Conservation (phyloP, 2,329 filamentous ascomycete species). For the Trichoderma citrinoviride region DNA sequence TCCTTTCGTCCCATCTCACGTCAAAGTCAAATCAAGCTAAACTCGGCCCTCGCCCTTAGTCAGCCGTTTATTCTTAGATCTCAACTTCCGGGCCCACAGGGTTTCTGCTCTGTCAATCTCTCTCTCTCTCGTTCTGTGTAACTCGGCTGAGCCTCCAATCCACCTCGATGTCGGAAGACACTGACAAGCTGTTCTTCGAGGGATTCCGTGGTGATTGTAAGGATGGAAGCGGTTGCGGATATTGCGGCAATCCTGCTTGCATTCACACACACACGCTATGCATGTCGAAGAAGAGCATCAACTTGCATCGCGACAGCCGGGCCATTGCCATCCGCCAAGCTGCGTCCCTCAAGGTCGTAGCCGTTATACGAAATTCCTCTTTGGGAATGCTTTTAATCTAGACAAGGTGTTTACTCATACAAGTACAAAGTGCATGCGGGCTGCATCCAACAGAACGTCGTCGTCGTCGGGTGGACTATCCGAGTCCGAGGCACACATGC, state of each 20-base stretch:
- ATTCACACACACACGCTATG: too few species aligned
- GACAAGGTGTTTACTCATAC: too few species aligned
- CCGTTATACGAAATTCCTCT: slow-evolving; percentile 7
- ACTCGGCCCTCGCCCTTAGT: background rate
- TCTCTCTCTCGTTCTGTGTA: too few species aligned
- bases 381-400: background rate
- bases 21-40: background rate
- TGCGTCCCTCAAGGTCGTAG: background rate
- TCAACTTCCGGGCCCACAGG: background rate
- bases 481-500: background rate
- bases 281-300: background rate
- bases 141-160: too few species aligned
- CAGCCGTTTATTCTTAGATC: slow-evolving; percentile 16
- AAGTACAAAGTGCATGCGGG: background rate
- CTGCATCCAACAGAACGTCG: background rate
- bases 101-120: background rate
- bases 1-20: background rate
- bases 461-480: background rate
- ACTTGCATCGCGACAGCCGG: too few species aligned
- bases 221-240: background rate
- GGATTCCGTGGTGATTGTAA: too few species aligned
- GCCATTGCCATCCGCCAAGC: too few species aligned
- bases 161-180: too few species aligned
- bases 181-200: too few species aligned
- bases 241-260: background rate